These are phyloP conservation scores for Hemisphaericaspora lyxosophila DNA, from an alignment of 1,139 yeast genomes.

Conservation along the genomic window DNA sequence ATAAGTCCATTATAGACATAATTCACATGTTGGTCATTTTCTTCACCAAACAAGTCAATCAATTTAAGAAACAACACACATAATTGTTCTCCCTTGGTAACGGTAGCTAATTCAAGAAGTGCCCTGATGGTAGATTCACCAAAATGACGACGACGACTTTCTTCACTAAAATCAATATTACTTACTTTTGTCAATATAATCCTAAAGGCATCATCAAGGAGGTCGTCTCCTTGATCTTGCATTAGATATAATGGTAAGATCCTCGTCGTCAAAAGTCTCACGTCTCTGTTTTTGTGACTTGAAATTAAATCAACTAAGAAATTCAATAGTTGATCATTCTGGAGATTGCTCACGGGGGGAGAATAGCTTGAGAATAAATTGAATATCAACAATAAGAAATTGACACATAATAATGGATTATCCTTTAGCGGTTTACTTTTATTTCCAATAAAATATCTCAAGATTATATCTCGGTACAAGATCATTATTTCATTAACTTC, in stretches of 20 bases:
- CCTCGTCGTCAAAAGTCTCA: constrained; percentile 50
- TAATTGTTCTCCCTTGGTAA: constrained; percentile 61
- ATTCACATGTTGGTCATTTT: constrained; percentile 61
- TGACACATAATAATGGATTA: constrained; percentile 36
- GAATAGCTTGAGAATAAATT: constrained; percentile 48
- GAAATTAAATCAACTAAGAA: constrained; percentile 23
- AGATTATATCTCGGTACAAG: constrained; percentile 25
- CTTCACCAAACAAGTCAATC: constrained; percentile 58
- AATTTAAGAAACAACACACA: constrained; percentile 60
- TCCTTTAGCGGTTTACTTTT: constrained; percentile 4
- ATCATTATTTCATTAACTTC: constrained; percentile 23
- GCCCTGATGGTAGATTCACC: constrained; percentile 64
- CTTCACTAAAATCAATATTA: constrained; percentile 33
- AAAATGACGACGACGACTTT: constrained; percentile 33
- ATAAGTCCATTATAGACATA: constrained; percentile 60
- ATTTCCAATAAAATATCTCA: constrained; percentile 16
- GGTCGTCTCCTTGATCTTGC: constrained; percentile 28
- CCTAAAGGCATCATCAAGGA: constrained; percentile 34
- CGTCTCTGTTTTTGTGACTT: constrained; percentile 45
- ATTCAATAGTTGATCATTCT: constrained; percentile 21
- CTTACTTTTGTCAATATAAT: constrained; percentile 33
- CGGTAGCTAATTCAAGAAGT: constrained; percentile 59
- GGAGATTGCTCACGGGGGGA: constrained; percentile 31
- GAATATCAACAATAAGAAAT: constrained; percentile 45
- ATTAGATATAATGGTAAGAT: constrained; percentile 47